phyloP scores from a whole-genome alignment of 148 eudicot genomes.

The Amaranthus cruentus region DNA sequence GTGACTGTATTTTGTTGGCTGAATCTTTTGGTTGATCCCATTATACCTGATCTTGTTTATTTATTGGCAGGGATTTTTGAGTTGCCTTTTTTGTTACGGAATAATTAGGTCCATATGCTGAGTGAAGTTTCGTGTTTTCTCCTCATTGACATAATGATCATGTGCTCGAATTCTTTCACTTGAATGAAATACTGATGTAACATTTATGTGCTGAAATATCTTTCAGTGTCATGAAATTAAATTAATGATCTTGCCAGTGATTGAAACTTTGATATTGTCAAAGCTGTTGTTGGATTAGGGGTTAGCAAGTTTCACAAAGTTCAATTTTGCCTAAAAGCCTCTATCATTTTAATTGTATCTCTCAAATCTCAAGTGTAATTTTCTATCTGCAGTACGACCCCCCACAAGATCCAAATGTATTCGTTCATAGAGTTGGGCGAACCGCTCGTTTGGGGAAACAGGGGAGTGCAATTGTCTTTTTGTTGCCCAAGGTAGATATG shows the following conservation, averaged over 20 bases:
- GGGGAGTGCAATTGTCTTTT: slow-evolving; percentile 74
- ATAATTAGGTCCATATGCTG: too few species aligned
- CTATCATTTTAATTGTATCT: not conserved
- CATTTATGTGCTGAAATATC: too few species aligned
- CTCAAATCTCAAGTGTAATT: slow-evolving; percentile 7
- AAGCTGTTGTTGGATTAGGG: not conserved
- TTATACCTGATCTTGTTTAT: too few species aligned
- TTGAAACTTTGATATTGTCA: not conserved
- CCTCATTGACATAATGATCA: not conserved
- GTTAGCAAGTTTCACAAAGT: not conserved
- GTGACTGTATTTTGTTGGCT: not conserved
- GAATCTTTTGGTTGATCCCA: too few species aligned
- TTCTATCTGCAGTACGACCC: slow-evolving; percentile 77
- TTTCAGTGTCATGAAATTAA: not conserved
- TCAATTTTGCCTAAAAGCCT: not conserved
- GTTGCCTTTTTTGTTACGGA: too few species aligned
- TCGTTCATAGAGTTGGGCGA: slow-evolving; percentile 88
- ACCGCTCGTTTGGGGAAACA: slow-evolving; percentile 91
- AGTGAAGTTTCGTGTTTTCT: not conserved
- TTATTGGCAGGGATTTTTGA: too few species aligned
- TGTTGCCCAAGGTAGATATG: slow-evolving; percentile 67
- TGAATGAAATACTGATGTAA: not conserved
- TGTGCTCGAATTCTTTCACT: not conserved
- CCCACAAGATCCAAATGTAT: slow-evolving; percentile 91
- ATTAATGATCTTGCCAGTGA: not conserved